These are phyloP conservation scores for Salix purpurea DNA, from an alignment of 345 rosid genomes.

Conservation along the genomic window DNA sequence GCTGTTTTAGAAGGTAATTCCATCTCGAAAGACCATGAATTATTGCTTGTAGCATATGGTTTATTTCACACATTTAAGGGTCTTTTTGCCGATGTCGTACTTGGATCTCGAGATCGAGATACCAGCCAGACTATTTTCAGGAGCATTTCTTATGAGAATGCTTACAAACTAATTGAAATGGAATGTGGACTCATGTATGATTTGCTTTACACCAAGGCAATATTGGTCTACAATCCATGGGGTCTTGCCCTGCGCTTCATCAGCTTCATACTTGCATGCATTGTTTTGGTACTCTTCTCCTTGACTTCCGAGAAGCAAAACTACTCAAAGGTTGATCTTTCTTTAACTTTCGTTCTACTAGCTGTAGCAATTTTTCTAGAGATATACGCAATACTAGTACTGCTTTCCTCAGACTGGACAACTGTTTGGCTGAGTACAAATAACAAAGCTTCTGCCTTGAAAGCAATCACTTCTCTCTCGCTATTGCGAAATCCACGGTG, in stretches of 20 bases:
- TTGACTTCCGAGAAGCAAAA: conserved; percentile 2
- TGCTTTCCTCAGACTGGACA: conserved; percentile 15
- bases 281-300: conserved; percentile 9
- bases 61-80: background rate
- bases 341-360: conserved; percentile 21
- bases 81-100: conserved; percentile 13
- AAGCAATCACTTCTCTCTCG: background rate
- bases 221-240: background rate
- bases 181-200: conserved; percentile 24
- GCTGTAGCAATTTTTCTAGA: conserved; percentile 18
- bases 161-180: conserved; percentile 7
- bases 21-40: background rate
- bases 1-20: background rate
- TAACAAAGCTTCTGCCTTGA: background rate
- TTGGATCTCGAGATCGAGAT: conserved; percentile 5
- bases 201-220: conserved; percentile 24
- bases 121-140: background rate
- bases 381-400: conserved; percentile 9
- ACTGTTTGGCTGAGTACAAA: conserved; percentile 5
- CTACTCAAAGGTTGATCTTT: conserved; percentile 6
- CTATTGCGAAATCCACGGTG: background rate
- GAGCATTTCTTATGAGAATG: background rate
- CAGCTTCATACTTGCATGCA: background rate
- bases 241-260: conserved; percentile 11
- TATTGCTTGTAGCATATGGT: background rate